These are phyloP conservation scores for Fusarium tjaetaba DNA, from an alignment of 2,329 filamentous ascomycete species.

Conservation along the genomic window DNA sequence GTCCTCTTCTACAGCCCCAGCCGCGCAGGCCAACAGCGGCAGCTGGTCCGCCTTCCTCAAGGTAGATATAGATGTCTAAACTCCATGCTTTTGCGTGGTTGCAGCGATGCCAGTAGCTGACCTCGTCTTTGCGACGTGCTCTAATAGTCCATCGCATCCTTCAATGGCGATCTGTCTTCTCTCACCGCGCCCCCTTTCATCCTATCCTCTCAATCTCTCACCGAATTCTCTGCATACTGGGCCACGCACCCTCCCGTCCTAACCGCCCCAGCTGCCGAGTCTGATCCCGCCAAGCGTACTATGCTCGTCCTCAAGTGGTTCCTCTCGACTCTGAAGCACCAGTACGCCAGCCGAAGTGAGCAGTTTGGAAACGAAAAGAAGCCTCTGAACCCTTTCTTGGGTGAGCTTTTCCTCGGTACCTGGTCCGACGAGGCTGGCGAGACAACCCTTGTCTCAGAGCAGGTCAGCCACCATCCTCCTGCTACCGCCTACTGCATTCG, in stretches of 20 bases:
- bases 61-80: constrained; percentile 51
- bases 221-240: constrained; percentile 87
- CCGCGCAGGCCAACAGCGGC: constrained; percentile 53
- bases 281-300: constrained; percentile 83
- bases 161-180: constrained; percentile 83
- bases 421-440: constrained; percentile 87
- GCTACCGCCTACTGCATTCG: constrained; percentile 94
- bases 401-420: constrained; percentile 90
- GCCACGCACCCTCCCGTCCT: constrained; percentile 81
- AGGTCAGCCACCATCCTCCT: constrained; percentile 94
- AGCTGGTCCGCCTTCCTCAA: constrained; percentile 65
- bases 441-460: constrained; percentile 90
- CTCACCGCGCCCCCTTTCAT: constrained; percentile 86
- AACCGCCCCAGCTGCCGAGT: constrained; percentile 81
- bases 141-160: constrained; percentile 76
- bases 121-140: constrained; percentile 20
- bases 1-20: constrained; percentile 44
- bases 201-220: constrained; percentile 79
- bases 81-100: not conserved
- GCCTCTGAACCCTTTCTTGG: constrained; percentile 94
- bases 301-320: constrained; percentile 97
- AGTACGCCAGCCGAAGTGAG: constrained; percentile 80
- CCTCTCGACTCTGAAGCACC: constrained; percentile 89
- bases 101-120: constrained; percentile 20
- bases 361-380: constrained; percentile 93